Evolutionary conservation across 179 eudicot species (phyloP), one percentile per base, ranked within the genome.

Genomic region (Corrigiola litoralis): DNA sequence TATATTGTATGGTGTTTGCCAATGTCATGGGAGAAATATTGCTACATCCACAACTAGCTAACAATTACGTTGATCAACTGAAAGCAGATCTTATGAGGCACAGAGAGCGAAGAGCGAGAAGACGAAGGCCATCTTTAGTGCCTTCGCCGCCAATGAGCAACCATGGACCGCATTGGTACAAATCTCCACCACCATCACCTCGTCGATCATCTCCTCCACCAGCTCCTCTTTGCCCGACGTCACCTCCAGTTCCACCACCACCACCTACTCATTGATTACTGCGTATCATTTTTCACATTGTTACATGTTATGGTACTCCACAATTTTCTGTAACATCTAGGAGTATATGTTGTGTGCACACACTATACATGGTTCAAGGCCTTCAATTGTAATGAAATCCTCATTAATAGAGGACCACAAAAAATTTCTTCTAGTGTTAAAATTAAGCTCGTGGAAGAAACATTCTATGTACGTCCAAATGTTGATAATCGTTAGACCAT

Each of bases 161-260:
- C 65, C 65, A 60, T 44, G 38, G 37, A 18, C 65, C 24, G 1
- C 65, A 60, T 60, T 60, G 65, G 65, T 60, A 60, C n/a, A 60
- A 42, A 60, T 60, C 51, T 42, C 65, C 65, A 1, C 65, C 65
- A 17, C 65, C 65, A 9, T 28, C 17, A 4, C 42, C 49, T 25
- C 63, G 38, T 0, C 20, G 5, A 2, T 16, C 44, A 25, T 21
- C 40, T 38, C 63, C 63, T 24, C 52, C 50, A 1, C 59, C 59
- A 14, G 49, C 65, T n/a, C 65, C 65, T 41, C 65, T 17, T 41
- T 60, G 50, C 13, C 64, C 50, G 16, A 25, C 21, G 25, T 7
- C 23, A 27, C 37, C 63, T 1, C 47, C 58, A 29, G 31, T 17
- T 9, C 55, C 17, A 1, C 21, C 49, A 16, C 49, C 23, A 7